These are phyloP conservation scores for Fusarium camptoceras DNA, from an alignment of 2,329 filamentous ascomycete species.

Conservation along the genomic window DNA sequence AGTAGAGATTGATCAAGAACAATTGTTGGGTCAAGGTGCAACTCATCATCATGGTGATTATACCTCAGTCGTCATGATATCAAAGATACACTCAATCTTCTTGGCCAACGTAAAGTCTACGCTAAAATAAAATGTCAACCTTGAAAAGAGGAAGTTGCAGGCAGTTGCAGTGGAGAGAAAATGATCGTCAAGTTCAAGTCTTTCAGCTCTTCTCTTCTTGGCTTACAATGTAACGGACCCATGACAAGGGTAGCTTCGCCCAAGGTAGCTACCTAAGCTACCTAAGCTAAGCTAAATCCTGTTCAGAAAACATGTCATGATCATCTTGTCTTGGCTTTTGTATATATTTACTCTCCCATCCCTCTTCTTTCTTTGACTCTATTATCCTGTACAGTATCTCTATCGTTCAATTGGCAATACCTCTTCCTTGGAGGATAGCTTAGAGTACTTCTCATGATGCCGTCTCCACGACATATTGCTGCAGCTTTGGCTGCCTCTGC, in stretches of 20 bases:
- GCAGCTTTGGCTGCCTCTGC: constrained; percentile 47
- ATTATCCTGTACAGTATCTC: background rate
- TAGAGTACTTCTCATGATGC: constrained; percentile 39
- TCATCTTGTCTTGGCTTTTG: constrained; percentile 24
- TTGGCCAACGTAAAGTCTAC: constrained; percentile 8
- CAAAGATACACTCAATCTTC: background rate
- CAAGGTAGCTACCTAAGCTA: too few species aligned
- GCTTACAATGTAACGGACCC: constrained; percentile 7
- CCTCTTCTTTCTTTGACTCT: background rate
- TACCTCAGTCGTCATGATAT: constrained; percentile 16
- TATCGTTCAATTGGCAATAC: constrained; percentile 5
- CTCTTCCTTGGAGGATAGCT: background rate
- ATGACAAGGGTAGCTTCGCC: constrained; percentile 5
- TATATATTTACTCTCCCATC: constrained; percentile 15
- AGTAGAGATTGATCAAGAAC: background rate
- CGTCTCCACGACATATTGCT: constrained; percentile 41
- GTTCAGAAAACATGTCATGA: constrained; percentile 33
- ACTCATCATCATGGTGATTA: background rate
- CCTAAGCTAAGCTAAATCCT: constrained; percentile 12
- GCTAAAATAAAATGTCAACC: constrained; percentile 1
- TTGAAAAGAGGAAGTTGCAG: constrained; percentile 4
- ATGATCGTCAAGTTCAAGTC: constrained; percentile 31
- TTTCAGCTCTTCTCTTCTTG: constrained; percentile 31
- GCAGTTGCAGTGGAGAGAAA: background rate
- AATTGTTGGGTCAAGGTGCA: background rate